A percentile compares a stretch with the other conserved stretches of the same genome.
Evolutionary conservation across 805 yeast species (phyloP).

Genomic region (Sugiyamaella qingdaonensis): DNA sequence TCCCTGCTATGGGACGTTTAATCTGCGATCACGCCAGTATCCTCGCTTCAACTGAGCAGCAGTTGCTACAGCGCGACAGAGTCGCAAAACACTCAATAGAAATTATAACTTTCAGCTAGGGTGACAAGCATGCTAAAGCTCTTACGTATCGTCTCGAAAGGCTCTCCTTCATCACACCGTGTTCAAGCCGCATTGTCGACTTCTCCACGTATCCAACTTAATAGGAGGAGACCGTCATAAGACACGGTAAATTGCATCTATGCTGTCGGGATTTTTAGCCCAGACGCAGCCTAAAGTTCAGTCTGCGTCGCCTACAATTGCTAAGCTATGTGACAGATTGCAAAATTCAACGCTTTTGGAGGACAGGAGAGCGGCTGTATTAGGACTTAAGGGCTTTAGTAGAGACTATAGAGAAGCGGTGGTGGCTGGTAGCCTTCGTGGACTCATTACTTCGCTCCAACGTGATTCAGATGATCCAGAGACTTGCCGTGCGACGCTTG

Average conservation of each 20-base stretch:
- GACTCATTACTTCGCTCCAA: conserved; percentile 59
- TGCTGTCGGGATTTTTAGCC: conserved; percentile 37
- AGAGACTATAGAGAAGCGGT: conserved; percentile 87
- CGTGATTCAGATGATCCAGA: conserved; percentile 68
- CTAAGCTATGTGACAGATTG: conserved; percentile 82
- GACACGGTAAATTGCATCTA: conserved; percentile 4
- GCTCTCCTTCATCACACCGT: too few species aligned
- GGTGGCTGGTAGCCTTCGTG: conserved; percentile 78
- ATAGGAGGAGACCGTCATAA: background rate
- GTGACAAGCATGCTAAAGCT: too few species aligned
- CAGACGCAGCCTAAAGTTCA: conserved; percentile 48
- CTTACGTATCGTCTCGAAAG: too few species aligned
- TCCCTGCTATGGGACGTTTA: too few species aligned
- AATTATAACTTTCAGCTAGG: too few species aligned
- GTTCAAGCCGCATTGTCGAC: too few species aligned
- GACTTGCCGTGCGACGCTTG: conserved; percentile 73
- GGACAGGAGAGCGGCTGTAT: conserved; percentile 87
- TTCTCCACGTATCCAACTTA: too few species aligned
- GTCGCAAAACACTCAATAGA: too few species aligned
- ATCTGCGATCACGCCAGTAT: too few species aligned
- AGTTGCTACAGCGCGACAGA: too few species aligned
- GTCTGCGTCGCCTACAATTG: conserved; percentile 76
- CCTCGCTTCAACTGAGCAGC: too few species aligned
- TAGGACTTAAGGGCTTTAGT: conserved; percentile 83
- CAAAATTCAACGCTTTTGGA: conserved; percentile 74